Base-by-base conservation (phyloP, 2,329 filamentous ascomycete species). In the Byssothecium circinans region DNA sequence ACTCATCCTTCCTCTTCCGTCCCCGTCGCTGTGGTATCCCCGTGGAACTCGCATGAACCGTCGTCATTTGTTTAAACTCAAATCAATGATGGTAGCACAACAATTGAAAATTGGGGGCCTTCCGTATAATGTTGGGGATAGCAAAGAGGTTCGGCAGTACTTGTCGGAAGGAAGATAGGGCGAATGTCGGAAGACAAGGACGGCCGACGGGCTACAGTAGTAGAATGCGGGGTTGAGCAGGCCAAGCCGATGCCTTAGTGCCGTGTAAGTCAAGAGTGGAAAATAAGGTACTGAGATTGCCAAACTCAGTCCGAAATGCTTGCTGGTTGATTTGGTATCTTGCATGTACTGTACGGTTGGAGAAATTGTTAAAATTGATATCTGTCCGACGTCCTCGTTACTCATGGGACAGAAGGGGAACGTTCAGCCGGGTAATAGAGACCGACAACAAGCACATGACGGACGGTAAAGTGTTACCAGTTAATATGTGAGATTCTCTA, bases 1-100 rank as follows among this genome's bases (percentile, higher is more conserved):
- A 40, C 1, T 83, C 84, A 61, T 61, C 55, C 46, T 53, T 90
- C 60, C 87, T 82, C 72, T 86, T 91, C 49, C 87, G 77, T 56
- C 85, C 77, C 53, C 85, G 78, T 67, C 88, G 49, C 53, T 58
- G 77, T 46, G 72, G 53, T 19, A 56, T 55, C 37, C 47, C 41
- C 30, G 51, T 53, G 32, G 58, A 53, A 51, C 46, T 39, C 10
- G 23, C 23, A 25, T 25, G 6, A 59, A 64, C 62, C 19, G 47
- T 46, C 40, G 40, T 25, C 20, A 25, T 43, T 34, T 25, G 32
- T 38, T 25, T 22, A n/a, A 29, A 29, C 4, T 22, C 22, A 19
- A 25, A 8, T 32, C 29, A 32, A 14, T 5, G 12, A 12, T 32
- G 10, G 29, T n/a, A 14, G 29, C 14, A 32, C 29, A 14, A 32